Evolutionary conservation across 2,329 filamentous ascomycete genomes (phyloP).

Genomic region (Chaetomium sp.): DNA sequence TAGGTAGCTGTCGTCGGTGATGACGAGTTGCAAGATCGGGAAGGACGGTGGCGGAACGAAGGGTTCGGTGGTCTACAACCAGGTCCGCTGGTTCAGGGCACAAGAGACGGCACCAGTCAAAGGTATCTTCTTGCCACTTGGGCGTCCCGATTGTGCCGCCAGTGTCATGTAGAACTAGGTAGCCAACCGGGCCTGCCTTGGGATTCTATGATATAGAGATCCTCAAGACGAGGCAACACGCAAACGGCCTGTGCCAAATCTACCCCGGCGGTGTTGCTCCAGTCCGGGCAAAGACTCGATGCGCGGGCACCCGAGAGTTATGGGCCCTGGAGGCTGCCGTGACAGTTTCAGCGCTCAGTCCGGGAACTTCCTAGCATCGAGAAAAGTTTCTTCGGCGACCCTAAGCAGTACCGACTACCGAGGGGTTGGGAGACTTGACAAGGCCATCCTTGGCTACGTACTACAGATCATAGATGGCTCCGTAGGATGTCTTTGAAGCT

Average conservation of each 20-base stretch:
- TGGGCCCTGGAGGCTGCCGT: not conserved
- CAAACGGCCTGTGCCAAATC: slow-evolving; percentile 2
- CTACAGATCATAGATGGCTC: no score
- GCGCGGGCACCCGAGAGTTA: not conserved
- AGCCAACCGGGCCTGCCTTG: not conserved
- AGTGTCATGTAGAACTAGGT: slow-evolving; percentile 6
- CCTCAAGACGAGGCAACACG: not conserved
- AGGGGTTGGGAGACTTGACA: not conserved
- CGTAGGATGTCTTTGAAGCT: not conserved
- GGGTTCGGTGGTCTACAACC: slow-evolving; percentile 1
- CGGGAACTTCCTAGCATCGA: not conserved
- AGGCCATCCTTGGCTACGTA: not conserved
- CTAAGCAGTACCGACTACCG: not conserved
- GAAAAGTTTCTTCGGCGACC: not conserved
- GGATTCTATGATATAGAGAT: slow-evolving; percentile 3
- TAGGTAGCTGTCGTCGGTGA: not conserved
- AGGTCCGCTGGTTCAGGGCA: not conserved
- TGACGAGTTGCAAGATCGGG: not conserved
- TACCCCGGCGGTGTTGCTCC: not conserved
- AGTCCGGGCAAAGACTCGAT: slow-evolving; percentile 6
- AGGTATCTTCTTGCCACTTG: not conserved
- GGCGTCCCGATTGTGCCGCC: not conserved
- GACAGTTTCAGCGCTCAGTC: not conserved
- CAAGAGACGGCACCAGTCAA: slow-evolving; percentile 1
- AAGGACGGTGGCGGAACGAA: not conserved